Evolutionary conservation across 2,329 filamentous ascomycete genomes (phyloP).

Genomic region (Colletotrichum plurivorum): DNA sequence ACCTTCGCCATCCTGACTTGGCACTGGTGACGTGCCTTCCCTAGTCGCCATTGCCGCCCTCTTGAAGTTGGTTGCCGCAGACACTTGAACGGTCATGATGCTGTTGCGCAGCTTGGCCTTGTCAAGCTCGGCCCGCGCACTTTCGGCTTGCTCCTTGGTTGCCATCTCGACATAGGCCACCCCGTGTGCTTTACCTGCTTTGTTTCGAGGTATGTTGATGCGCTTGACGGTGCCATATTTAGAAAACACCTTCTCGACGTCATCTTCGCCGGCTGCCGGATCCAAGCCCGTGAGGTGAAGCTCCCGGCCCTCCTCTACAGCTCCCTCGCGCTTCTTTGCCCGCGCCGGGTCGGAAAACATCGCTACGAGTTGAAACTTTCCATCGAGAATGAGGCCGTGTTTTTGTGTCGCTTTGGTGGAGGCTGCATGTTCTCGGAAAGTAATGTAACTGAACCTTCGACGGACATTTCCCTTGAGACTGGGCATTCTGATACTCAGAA

Average conservation of each 20-base stretch:
- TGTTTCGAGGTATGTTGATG: conserved; percentile 78
- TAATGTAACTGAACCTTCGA: conserved; percentile 95
- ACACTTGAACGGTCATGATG: conserved; percentile 76
- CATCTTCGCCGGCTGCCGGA: conserved; percentile 72
- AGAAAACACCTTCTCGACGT: conserved; percentile 79
- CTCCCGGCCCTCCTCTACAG: conserved; percentile 89
- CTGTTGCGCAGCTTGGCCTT: conserved; percentile 78
- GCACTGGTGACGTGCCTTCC: conserved; percentile 52
- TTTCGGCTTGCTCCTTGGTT: conserved; percentile 76
- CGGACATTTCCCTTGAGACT: conserved; percentile 91
- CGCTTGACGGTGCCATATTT: conserved; percentile 83
- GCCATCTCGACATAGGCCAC: conserved; percentile 86
- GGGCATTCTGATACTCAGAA: conserved; percentile 89
- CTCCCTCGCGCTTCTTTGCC: conserved; percentile 84
- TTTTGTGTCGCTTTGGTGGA: conserved; percentile 81
- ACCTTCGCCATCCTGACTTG: conserved; percentile 52
- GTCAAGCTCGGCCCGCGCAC: conserved; percentile 77
- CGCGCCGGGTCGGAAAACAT: conserved; percentile 88
- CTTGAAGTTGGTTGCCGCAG: conserved; percentile 69
- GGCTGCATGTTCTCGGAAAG: conserved; percentile 80
- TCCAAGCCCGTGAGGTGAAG: conserved; percentile 82
- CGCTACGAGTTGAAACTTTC: conserved; percentile 77
- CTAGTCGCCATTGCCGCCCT: conserved; percentile 60
- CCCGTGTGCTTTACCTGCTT: conserved; percentile 79
- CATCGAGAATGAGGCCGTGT: conserved; percentile 78